Evolutionary conservation across 805 yeast genomes (phyloP), one percentile per base, ranked within the genome.

Genomic region (Candida ipomoeae): DNA sequence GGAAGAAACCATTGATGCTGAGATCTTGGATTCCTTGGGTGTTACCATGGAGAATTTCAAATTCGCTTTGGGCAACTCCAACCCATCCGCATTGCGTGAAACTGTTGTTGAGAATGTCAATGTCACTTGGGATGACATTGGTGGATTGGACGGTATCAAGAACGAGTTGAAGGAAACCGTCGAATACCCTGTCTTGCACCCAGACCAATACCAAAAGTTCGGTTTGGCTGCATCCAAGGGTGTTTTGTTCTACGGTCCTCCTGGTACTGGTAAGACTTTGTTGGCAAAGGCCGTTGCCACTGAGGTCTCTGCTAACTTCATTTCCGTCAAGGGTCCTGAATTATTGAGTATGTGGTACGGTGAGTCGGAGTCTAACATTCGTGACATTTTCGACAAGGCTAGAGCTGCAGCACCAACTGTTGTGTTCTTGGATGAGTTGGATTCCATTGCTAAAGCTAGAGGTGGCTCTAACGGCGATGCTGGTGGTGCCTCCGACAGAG

Each of bases 401-500:
- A 85, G 98, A 71, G 98, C 98, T 50, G 98, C 99, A 54, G 99
- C 99, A 8, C 99, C 99, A 63, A 92, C 98, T 40, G 99, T 94
- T 56, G 98, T 94, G 38, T 94, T 94, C 77, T 82, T 94, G 63
- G 99, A 94, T 78, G 99, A 94, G 79, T 83, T 91, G 73, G 98
- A 91, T 75, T 91, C 97, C 40, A 91, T 91, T 74, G 97, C 97
- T 51, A 91, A 91, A 75, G 88, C 97, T 26, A 87, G 98, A 78
- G 97, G 97, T 70, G 96, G 89, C 38, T 62, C 68, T 20, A 50
- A 56, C 33, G 60, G 66, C 40, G 97, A 91, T 70, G 95, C 96
- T 18, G 96, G 97, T 59, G 98, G 97, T 53, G 97, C 97, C 23
- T 83, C 94, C 48, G 97, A 91, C 74, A 84, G 96, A 71, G 97